phyloP scores from a whole-genome alignment of 306 rosid genomes.

The Urtica urens region DNA sequence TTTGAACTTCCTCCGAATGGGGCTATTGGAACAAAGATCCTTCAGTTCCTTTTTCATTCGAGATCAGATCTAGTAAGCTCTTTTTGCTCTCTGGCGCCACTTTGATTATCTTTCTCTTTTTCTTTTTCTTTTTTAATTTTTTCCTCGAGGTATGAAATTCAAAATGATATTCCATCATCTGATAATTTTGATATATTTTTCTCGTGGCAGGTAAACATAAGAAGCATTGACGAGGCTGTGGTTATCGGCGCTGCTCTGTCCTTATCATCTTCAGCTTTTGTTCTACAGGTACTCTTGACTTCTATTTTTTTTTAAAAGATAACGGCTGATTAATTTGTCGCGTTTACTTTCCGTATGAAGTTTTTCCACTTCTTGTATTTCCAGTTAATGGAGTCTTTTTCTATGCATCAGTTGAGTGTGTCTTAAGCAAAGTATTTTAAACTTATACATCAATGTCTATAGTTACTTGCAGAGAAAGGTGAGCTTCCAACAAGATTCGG shows the following conservation, averaged over 20 bases:
- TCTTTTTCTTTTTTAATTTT: not conserved
- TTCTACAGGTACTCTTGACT: constrained; percentile 63
- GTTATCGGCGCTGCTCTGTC: constrained; percentile 99
- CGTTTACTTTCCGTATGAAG: not conserved
- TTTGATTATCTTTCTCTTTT: not conserved
- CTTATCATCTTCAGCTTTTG: constrained; percentile 96
- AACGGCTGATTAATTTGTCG: not conserved
- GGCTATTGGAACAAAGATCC: constrained; percentile 79
- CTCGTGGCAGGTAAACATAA: constrained; percentile 72
- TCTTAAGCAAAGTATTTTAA: no score
- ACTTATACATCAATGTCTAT: constrained; percentile 29
- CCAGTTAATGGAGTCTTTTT: not conserved
- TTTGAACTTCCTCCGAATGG: constrained; percentile 98
- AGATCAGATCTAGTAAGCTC: constrained; percentile 85
- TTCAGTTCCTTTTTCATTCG: constrained; percentile 87
- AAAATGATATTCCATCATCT: not conserved
- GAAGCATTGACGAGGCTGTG: constrained; percentile 93
- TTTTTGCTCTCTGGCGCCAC: not conserved
- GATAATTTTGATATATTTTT: constrained; percentile 1
- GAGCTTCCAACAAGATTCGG: constrained; percentile 98
- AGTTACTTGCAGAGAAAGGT: constrained; percentile 99
- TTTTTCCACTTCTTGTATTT: not conserved
- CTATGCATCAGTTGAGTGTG: not conserved
- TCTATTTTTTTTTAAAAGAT: constrained; percentile 1
- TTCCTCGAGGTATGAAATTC: no score